Conservation (phyloP, 75 land plant genomes). For the Sequoiadendron giganteum region DNA sequence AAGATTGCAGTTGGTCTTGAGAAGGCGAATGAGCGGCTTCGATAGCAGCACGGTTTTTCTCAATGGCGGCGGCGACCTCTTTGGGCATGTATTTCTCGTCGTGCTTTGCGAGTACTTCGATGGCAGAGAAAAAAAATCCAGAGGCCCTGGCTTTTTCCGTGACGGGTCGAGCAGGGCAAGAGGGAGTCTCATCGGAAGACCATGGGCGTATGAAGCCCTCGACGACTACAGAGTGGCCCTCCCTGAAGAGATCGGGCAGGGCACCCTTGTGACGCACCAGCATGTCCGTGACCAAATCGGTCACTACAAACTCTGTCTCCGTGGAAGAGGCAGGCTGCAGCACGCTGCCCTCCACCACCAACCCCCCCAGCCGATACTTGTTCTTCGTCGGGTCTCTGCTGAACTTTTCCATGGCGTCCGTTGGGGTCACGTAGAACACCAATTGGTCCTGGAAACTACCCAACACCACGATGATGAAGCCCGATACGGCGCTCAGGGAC, state of each 20-base stretch:
- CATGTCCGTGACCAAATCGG: constrained; percentile 76
- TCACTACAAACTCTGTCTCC: constrained; percentile 76
- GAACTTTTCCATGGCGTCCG: constrained; percentile 63
- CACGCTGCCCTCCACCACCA: constrained; percentile 82
- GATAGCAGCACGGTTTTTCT: constrained; percentile 59
- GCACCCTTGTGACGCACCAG: constrained; percentile 68
- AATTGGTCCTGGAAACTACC: constrained; percentile 66
- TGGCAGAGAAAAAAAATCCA: constrained; percentile 62
- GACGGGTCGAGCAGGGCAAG: neutral
- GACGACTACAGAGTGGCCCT: constrained; percentile 89
- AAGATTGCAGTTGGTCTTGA: neutral
- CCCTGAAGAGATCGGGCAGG: constrained; percentile 80
- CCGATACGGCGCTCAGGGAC: too few species aligned
- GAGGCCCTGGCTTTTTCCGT: neutral
- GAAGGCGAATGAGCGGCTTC: constrained; percentile 5
- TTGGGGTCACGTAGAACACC: constrained; percentile 73
- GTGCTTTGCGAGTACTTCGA: constrained; percentile 89
- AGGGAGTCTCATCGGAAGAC: neutral
- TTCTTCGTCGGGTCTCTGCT: constrained; percentile 41
- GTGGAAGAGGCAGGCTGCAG: constrained; percentile 46
- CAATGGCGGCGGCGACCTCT: constrained; percentile 80
- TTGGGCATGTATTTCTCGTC: constrained; percentile 95
- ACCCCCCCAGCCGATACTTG: constrained; percentile 72
- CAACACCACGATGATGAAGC: constrained; percentile 47
- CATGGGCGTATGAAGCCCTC: constrained; percentile 71